phyloP scores from a whole-genome alignment of 1,284 basidiomycete species.

The Phaffia rhodozyma region DNA sequence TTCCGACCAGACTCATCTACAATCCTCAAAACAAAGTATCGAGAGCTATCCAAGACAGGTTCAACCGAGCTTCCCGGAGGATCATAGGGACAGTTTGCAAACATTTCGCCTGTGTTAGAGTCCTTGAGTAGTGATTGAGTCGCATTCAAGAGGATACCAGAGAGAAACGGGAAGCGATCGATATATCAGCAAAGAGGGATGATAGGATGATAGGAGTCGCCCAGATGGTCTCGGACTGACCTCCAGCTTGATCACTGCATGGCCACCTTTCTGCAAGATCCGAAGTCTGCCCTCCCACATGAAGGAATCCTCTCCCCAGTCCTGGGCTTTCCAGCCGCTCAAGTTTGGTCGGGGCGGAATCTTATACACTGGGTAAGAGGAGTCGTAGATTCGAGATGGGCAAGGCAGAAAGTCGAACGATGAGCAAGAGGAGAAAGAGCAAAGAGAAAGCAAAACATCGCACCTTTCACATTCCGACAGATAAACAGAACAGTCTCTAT shows the following conservation, averaged over 20 bases:
- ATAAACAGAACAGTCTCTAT: constrained; percentile 36
- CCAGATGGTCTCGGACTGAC: constrained; percentile 23
- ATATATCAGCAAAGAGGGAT: not conserved
- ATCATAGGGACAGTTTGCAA: constrained; percentile 84
- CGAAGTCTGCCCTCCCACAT: constrained; percentile 37
- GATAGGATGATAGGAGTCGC: not conserved
- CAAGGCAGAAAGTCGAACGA: not conserved
- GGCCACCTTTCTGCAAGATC: constrained; percentile 31
- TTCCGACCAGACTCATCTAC: constrained; percentile 68
- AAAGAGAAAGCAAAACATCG: constrained; percentile 12
- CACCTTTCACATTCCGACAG: constrained; percentile 36
- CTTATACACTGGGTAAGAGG: constrained; percentile 31
- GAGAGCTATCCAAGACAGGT: constrained; percentile 86
- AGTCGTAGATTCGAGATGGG: not conserved
- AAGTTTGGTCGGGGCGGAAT: constrained; percentile 34
- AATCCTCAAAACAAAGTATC: constrained; percentile 88
- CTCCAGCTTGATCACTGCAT: constrained; percentile 35
- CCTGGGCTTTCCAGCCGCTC: constrained; percentile 33
- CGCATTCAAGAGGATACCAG: not conserved
- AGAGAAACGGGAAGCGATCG: not conserved
- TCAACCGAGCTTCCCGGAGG: constrained; percentile 72
- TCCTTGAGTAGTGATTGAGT: constrained; percentile 23
- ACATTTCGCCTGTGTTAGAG: constrained; percentile 43
- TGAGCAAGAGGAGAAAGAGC: not conserved
- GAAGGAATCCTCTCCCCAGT: constrained; percentile 35